Conservation (phyloP, 75 land plant species). For the Cunninghamia lanceolata region DNA sequence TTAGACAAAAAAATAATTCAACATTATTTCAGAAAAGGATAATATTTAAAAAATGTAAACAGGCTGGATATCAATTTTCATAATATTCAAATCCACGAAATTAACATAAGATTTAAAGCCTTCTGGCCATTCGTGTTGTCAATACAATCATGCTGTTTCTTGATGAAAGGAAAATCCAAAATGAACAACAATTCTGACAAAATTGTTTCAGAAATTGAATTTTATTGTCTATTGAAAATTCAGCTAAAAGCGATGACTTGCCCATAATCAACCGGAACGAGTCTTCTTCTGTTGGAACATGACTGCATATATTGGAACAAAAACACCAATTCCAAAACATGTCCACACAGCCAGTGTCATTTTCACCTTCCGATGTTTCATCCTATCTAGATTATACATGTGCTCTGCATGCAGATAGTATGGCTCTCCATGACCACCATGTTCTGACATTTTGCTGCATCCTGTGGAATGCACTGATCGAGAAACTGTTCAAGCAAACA, state of each 20-base stretch:
- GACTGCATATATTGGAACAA: conserved; percentile 74
- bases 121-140: neutral
- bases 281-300: conserved; percentile 80
- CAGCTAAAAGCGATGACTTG: neutral
- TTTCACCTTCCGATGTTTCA: conserved; percentile 66
- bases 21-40: neutral
- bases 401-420: conserved; percentile 78
- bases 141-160: neutral
- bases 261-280: conserved; percentile 30
- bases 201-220: neutral
- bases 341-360: conserved; percentile 62
- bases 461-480: conserved; percentile 57
- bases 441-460: conserved; percentile 54
- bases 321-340: conserved; percentile 57
- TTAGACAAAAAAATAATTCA: neutral
- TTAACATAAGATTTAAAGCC: neutral
- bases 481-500: conserved; percentile 21
- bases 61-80: neutral
- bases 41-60: neutral
- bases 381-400: conserved; percentile 85
- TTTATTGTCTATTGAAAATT: neutral
- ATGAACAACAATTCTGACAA: neutral
- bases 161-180: neutral
- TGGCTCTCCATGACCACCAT: conserved; percentile 24
- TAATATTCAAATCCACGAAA: neutral